Base-by-base conservation (phyloP, 2,329 filamentous ascomycete species). In the Rutstroemia sp. region DNA sequence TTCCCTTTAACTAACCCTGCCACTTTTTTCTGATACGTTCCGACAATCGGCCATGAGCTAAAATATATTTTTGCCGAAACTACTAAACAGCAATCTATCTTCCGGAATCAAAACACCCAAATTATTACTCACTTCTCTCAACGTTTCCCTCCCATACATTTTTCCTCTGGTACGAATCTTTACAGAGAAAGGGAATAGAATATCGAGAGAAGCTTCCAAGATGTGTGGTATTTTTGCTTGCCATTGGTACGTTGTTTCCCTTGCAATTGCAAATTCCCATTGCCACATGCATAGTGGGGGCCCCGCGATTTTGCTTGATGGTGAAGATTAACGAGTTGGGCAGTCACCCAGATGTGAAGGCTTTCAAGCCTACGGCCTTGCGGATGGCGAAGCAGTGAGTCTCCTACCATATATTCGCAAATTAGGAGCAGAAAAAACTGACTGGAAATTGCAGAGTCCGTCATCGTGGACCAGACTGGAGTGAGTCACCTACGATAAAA, bases 401-500 rank as follows among this genome's bases (percentile, higher is more conserved):
- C 1, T 4, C 14, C 5, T 16, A 2, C 7, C 21, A 14, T n/a
- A 3, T 9, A 6, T 4, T 7, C 2, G 14, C 14, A 27, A 14
- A 25, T 41, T 48, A 16, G 49, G 4, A 37, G 16, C 12, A 21
- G 5, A 34, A 17, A 17, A 34, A 34, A 38, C 47, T 57, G 51
- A 57, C 27, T 52, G 19, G n/a, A 6, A 45, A 38, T 41, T 44
- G 17, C 17, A 57, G 55, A 48, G 34, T 57, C 49, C 55, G 95
- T 68, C 94, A 99, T 76, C 87, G 94, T 74, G 94, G 94, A 67
- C 94, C 94, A 69, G 94, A 99, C 79, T 99, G 94, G 94, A 96
- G 90, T 57, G 55, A 57, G 55, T 57, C 55, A 54, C 38, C 44
- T 21, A 27, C 38, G n/a, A 27, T 27, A 4, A 21, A 17, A 27